Conservation (phyloP, 1,284 basidiomycete species). For the Leccinum subrobustum region DNA sequence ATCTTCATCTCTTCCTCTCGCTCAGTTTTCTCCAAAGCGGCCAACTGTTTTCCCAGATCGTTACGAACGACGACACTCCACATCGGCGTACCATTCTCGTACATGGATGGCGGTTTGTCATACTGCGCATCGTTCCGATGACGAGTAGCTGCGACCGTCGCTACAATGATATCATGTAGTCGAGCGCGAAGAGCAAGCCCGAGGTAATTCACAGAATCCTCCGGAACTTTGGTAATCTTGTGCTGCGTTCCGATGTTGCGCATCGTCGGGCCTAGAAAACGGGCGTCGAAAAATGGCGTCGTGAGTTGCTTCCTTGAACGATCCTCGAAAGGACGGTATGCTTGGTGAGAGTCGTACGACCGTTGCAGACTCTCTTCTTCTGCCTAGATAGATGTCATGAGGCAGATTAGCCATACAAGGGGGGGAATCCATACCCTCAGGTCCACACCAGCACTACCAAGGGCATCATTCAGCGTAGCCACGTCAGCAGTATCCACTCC, state of each 20-base stretch:
- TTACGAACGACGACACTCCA: conserved; percentile 74
- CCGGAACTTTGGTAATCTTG: conserved; percentile 63
- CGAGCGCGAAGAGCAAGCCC: conserved; percentile 77
- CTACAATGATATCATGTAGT: conserved; percentile 66
- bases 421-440: conserved; percentile 50
- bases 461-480: conserved; percentile 74
- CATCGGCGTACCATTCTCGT: conserved; percentile 67
- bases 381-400: conserved; percentile 45
- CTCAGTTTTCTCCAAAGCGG: conserved; percentile 71
- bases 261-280: conserved; percentile 60
- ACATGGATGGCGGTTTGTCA: conserved; percentile 62
- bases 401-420: background rate
- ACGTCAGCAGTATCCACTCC: conserved; percentile 64
- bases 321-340: conserved; percentile 66
- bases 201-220: conserved; percentile 74
- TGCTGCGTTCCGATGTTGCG: conserved; percentile 60
- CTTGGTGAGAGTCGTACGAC: conserved; percentile 55
- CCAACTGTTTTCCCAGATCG: conserved; percentile 74
- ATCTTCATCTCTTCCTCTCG: conserved; percentile 77
- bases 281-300: conserved; percentile 63
- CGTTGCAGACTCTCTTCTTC: conserved; percentile 78
- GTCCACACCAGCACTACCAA: conserved; percentile 82
- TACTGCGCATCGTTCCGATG: conserved; percentile 73
- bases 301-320: conserved; percentile 69
- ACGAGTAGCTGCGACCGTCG: conserved; percentile 68